Percentiles rank a stretch among this genome's conserved stretches.
Evolutionary conservation across 495 filamentous ascomycete species (phyloP).

Genomic region (Penicillium coprophilum): DNA sequence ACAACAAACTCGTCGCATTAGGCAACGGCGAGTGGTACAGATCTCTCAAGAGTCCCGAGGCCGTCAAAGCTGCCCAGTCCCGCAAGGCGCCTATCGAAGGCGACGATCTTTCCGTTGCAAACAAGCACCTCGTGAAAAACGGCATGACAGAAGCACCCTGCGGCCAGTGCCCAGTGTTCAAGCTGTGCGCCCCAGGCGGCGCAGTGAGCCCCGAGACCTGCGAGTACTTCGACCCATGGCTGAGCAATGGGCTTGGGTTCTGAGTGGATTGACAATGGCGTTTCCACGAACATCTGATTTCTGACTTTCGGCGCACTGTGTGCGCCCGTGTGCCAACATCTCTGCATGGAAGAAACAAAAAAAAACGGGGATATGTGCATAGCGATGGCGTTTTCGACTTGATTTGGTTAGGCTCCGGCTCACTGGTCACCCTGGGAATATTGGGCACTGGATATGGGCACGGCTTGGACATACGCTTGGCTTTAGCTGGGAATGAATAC

Average conservation of each 20-base stretch:
- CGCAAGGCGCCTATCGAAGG: slow-evolving; percentile 35
- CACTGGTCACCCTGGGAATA: not conserved
- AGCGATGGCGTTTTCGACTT: slow-evolving; percentile 45
- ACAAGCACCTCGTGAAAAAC: slow-evolving; percentile 44
- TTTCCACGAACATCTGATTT: not conserved
- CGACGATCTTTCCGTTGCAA: slow-evolving; percentile 23
- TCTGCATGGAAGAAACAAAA: slow-evolving; percentile 22
- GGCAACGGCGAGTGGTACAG: slow-evolving; percentile 53
- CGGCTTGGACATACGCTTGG: slow-evolving; percentile 11
- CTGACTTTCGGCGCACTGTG: slow-evolving; percentile 12
- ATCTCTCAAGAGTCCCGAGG: slow-evolving; percentile 40
- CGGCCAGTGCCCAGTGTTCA: slow-evolving; percentile 91
- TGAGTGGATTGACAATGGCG: slow-evolving; percentile 19
- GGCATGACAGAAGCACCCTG: slow-evolving; percentile 88
- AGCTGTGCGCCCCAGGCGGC: slow-evolving; percentile 82
- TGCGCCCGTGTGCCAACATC: slow-evolving; percentile 11
- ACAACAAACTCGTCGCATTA: slow-evolving; percentile 62
- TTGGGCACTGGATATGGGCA: slow-evolving; percentile 6
- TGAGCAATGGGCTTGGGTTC: slow-evolving; percentile 47
- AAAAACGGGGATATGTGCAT: slow-evolving; percentile 31
- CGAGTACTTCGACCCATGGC: slow-evolving; percentile 86
- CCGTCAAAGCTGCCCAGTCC: slow-evolving; percentile 42
- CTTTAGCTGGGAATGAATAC: not conserved
- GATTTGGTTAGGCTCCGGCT: slow-evolving; percentile 19
- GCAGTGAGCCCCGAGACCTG: slow-evolving; percentile 86